Evolutionary conservation across 2,329 filamentous ascomycete genomes (phyloP).

Genomic region (Verticillium tricorpus): DNA sequence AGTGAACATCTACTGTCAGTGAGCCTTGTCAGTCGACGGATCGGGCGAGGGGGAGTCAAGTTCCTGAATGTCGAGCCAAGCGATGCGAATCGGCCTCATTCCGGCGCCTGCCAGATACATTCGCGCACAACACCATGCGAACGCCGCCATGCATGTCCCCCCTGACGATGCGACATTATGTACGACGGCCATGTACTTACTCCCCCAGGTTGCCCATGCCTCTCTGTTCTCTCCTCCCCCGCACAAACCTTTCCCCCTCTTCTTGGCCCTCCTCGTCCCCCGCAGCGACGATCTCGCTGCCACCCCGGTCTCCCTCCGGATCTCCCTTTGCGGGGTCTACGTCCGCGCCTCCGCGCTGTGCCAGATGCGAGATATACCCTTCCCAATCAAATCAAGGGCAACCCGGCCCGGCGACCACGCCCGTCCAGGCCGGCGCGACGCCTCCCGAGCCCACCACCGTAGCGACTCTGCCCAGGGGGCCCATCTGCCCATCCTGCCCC

Average conservation of each 20-base stretch:
- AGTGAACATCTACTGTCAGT: neutral
- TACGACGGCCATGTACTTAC: neutral
- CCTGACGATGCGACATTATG: neutral
- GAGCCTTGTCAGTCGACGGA: neutral
- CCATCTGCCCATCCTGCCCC: neutral
- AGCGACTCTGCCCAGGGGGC: neutral
- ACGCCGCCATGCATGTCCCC: neutral
- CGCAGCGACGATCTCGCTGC: neutral
- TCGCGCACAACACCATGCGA: neutral
- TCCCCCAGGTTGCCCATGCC: neutral
- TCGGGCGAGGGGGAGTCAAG: neutral
- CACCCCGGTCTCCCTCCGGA: neutral
- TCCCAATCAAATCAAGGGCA: constrained; percentile 3
- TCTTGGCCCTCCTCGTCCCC: neutral
- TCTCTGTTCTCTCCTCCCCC: neutral
- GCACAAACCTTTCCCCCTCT: neutral
- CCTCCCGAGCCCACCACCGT: neutral
- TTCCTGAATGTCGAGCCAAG: neutral
- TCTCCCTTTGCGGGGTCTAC: neutral
- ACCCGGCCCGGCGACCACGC: neutral
- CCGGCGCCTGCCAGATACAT: neutral
- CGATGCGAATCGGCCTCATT: neutral
- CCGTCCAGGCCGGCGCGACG: constrained; percentile 1
- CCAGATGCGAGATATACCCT: constrained; percentile 3
- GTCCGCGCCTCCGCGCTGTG: neutral